Evolutionary conservation across 768 basidiomycete species (phyloP), one percentile per base, ranked within the genome.

Genomic region (Boletus insuetus): DNA sequence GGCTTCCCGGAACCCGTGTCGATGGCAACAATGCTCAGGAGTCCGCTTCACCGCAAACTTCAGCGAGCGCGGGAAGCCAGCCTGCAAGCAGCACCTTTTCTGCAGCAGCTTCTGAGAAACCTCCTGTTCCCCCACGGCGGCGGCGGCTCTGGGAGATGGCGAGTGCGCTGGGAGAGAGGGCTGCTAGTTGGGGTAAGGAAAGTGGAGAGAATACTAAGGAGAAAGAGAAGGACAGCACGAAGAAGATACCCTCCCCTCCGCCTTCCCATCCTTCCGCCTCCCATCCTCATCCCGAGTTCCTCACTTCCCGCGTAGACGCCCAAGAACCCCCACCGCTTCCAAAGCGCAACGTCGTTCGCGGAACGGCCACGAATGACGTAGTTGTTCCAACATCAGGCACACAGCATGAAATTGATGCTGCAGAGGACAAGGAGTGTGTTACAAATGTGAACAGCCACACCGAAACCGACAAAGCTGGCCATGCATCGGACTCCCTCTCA

Each of bases 121-220:
- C 87, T 10, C 83, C 84, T 1, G 66, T 87, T 24, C 86, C 87
- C 0, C 84, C 86, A 0, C 75, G 86, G 54, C 76, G 82, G 52
- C 74, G 81, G 50, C 82, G 84, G 1, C 62, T 89, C 20, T 88
- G 87, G 85, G 83, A 85, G 12, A 82, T 86, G 74, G 82, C 84
- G 1, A 82, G 82, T 53, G 82, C 82, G 6, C 66, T 88, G 7
- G 77, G 82, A 4, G 84, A 85, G 65, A 74, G 76, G 38, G 85
- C 84, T 38, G 78, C 73, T 2, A 82, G 79, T 61, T 86, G 84
- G 85, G 72, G 77, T 16, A 65, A 66, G 47, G 77, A 76, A 20
- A 68, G 72, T 20, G 64, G 53, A 11, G 69, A 72, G 35, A 58
- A 37, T 24, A 16, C 14, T 34, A 68, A 58, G 49, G 67, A 64